Evolutionary conservation across 179 eudicot genomes (phyloP), one percentile per base, ranked within the genome.

Genomic region (Silene vulgaris): DNA sequence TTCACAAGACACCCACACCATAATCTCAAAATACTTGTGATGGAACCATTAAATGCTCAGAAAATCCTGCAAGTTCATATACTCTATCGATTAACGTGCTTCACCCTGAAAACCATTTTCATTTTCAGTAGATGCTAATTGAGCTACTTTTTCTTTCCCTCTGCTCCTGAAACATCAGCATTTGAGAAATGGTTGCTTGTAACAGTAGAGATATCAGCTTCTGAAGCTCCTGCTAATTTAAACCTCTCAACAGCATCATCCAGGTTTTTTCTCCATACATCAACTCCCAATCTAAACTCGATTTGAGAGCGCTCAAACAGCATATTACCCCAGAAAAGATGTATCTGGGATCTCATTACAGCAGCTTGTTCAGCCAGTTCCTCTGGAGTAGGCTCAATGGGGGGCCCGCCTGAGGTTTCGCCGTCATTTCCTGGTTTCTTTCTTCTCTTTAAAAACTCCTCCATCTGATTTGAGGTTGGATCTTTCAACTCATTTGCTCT

Each of bases 301-400:
- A 94, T 88, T 74, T 89, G 97, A 64, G 98, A 94, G 57, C 97
- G 84, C 84, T 92, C 98, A 60, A 90, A 92, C 14, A 94, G 82
- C 98, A 92, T 90, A 59, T 94, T 94, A 48, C 97, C 98, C 98
- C 98, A 92, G 66, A 94, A 94, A 28, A 94, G 83, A 87, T 92
- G 97, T 78, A 94, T 92, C 73, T 94, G 98, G 37, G 97, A 90
- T 81, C 96, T 87, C 98, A 94, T 94, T n/a, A 89, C 85, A 5
- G 85, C 90, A 8, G 95, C 98, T 77, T 90, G 96, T 76, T 94
- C 97, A 14, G 97, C 98, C 54, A 90, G 80, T 80, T 94, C 98
- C 59, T 87, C 98, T 20, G 88, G 80, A 35, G 97, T 87, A 71
- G 89, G 84, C 81, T 92, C 97, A 67, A 79, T 76, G 21, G 81